Base-by-base conservation (phyloP, 208 protist genomes). In the Leptomonas pyrrhocoris region DNA sequence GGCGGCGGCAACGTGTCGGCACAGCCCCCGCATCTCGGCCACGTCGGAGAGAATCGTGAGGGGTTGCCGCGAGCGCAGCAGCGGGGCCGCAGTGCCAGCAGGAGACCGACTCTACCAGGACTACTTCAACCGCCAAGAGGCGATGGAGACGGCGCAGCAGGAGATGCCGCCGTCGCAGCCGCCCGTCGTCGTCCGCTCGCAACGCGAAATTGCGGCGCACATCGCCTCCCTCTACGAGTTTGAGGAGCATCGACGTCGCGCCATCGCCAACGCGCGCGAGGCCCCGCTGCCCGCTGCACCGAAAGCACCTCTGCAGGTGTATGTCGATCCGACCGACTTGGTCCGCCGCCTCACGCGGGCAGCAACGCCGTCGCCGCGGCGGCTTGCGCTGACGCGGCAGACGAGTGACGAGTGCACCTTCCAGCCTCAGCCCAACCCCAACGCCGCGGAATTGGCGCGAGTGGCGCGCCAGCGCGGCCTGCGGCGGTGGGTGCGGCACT, bases 81-180 rank as follows among this genome's bases (percentile, higher is more conserved):
- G 63, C 36, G 65, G 36, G 18, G 19, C 34, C 2, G 61, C 63
- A 34, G 56, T 84, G 45, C 64, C 85, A 16, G 74, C 80, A 2
- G 73, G 56, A 13, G 85, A 90, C 49, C 82, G 83, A 0, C 63
- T 88, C 27, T 81, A 91, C 61, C 63, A 81, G 18, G 83, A 91
- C 48, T 68, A 62, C 58, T 62, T 80, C 30, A 71, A 59, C 42
- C 73, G 72, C n/a, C 61, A 71, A 46, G 30, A 61, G 42, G 61
- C 67, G 7, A 11, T 62, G 43, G 60, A 54, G 8, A 28, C 8
- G 28, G 53, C 54, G 18, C 53, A 40, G n/a, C 18, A 12, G 19
- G 15, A 25, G 30, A 28, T 27, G 31, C 54, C 12, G n/a, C 54
- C 28, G 31, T 7, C 16, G 27, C 1, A 15, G 19, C n/a, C 36